Percentiles rank a stretch among this genome's conserved stretches.
phyloP scores from a whole-genome alignment of 176 grass and related monocot species.

The Rhynchospora tenuis region DNA sequence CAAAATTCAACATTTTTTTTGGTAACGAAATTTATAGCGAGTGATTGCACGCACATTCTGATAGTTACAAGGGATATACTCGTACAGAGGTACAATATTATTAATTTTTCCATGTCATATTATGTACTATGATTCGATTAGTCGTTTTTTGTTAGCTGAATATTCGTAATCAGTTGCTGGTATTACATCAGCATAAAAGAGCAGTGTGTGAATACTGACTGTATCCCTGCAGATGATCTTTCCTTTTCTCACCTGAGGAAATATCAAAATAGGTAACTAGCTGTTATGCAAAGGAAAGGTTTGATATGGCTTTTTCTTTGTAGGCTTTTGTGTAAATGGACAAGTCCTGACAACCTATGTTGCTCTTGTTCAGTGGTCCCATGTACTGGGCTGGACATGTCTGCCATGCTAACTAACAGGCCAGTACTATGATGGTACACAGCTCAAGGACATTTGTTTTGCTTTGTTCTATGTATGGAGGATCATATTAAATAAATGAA shows the following conservation, averaged over 20 bases:
- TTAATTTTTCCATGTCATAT: not conserved
- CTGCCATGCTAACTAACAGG: not conserved
- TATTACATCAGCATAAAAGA: not conserved
- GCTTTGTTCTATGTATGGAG: not conserved
- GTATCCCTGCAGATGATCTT: not conserved
- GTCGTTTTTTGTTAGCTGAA: conserved; percentile 2
- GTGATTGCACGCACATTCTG: not conserved
- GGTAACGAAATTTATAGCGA: not conserved
- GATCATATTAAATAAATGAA: not conserved
- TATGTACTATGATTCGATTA: not conserved
- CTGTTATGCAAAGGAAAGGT: not conserved
- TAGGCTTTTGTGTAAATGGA: not conserved
- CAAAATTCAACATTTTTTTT: not conserved
- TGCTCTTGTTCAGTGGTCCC: not conserved
- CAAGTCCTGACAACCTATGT: not conserved
- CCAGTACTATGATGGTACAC: not conserved
- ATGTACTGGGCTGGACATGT: not conserved
- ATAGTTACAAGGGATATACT: not conserved
- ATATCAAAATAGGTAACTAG: not conserved
- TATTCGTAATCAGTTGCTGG: conserved; percentile 1
- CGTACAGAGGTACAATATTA: not conserved
- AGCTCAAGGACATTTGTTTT: not conserved
- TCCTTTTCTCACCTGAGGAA: not conserved
- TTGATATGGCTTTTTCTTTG: not conserved
- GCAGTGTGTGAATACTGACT: not conserved